Percentiles rank a stretch among this genome's conserved stretches.
Conservation (phyloP, 345 rosid genomes). For the Heritiera fomes region DNA sequence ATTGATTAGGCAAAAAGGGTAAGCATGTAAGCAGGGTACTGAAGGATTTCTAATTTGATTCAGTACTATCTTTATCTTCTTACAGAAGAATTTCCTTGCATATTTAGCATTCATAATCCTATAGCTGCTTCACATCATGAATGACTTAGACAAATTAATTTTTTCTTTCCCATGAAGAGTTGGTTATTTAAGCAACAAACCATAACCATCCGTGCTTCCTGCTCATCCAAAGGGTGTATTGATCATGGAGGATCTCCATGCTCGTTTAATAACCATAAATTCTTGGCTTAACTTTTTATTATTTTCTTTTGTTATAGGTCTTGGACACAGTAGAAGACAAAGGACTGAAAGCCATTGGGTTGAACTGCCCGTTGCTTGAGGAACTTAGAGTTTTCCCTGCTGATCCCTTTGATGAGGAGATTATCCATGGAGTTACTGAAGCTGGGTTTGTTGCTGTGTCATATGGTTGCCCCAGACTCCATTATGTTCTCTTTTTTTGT, state of each 20-base stretch:
- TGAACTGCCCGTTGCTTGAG: slow-evolving; percentile 57
- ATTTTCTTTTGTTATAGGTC: slow-evolving; percentile 42
- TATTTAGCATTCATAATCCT: not conserved
- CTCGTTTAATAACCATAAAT: not conserved
- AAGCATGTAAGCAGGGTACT: not conserved
- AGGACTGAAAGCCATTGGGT: slow-evolving; percentile 63
- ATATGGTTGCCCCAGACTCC: slow-evolving; percentile 57
- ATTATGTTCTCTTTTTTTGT: slow-evolving; percentile 69
- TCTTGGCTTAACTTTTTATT: not conserved
- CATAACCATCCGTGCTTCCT: not conserved
- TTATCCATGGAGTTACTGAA: slow-evolving; percentile 56
- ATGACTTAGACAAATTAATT: not conserved
- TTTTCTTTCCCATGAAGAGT: not conserved
- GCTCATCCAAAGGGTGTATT: not conserved
- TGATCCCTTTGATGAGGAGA: slow-evolving; percentile 59
- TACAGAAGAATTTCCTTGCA: not conserved
- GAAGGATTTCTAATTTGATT: not conserved
- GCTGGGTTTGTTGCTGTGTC: slow-evolving; percentile 65
- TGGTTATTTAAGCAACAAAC: not conserved
- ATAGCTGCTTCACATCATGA: not conserved
- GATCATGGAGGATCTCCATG: not conserved
- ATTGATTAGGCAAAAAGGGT: not conserved
- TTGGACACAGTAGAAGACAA: slow-evolving; percentile 66
- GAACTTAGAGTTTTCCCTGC: slow-evolving; percentile 76
- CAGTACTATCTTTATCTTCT: not conserved